Evolutionary conservation across 805 yeast genomes (phyloP), one percentile per base, ranked within the genome.

Genomic region (Wickerhamiella azyma): DNA sequence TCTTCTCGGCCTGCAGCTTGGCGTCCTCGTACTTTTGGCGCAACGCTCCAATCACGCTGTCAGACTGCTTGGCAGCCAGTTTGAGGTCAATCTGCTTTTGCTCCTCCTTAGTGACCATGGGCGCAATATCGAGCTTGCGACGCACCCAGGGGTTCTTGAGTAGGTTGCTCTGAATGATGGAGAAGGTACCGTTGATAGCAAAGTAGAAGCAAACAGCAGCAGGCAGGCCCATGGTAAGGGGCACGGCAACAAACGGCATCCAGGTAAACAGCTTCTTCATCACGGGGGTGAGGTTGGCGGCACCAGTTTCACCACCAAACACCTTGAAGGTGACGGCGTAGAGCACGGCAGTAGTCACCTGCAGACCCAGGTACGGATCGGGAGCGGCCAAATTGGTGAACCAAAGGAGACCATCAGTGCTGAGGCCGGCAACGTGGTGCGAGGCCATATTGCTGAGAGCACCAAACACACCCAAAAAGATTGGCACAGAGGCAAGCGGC

Each of bases 341-440:
- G 10, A 81, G 71, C 21, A 76, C 71, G 9, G 96, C 95, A 13
- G 97, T 78, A 37, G 85, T 65, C 38, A 81, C 63, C 59, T 88
- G 97, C 51, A 89, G 69, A 3, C 95, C 96, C 47, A 84, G 66
- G 65, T 84, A 92, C 2, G 97, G 96, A 62, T 92, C 98, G 2
- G 94, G 77, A 29, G 75, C 79, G 16, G 84, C 69, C 55, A 92
- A 72, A 62, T 88, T 81, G 19, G 67, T 65, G 61, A 92, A 89
- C 98, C 98, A 92, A 5, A 74, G 70, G 21, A 70, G 61, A 55
- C 98, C 98, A 61, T 83, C 84, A 39, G 69, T 68, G 2, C 70
- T 55, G 52, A 92, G 75, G 0, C 96, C 97, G 46, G 79, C 84
- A 1, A 89, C 94, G 2, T 95, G 95, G 51, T 71, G 70, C 43